phyloP scores from a whole-genome alignment of 2,329 filamentous ascomycete species.

The Talaromyces sp. region DNA sequence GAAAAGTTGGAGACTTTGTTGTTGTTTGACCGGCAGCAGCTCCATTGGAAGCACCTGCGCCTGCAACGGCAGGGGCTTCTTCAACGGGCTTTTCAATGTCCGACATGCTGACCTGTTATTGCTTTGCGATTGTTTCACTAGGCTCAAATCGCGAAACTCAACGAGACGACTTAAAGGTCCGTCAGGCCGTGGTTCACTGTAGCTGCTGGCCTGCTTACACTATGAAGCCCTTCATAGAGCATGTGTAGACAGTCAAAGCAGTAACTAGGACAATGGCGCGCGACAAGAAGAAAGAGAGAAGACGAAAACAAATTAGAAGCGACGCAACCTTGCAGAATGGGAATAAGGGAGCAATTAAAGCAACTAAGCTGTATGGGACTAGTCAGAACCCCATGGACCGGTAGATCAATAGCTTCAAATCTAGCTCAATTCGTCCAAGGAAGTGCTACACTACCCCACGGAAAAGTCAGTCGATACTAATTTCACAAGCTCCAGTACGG shows the following conservation, averaged over 20 bases:
- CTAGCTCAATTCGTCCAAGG: constrained; percentile 4
- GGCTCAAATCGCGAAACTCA: background rate
- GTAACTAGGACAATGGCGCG: background rate
- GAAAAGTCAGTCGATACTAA: constrained; percentile 4
- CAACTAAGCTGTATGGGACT: constrained; percentile 7
- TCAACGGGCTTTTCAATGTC: constrained; percentile 13
- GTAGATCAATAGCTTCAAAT: constrained; percentile 14
- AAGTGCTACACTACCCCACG: constrained; percentile 17
- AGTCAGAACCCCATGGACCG: constrained; percentile 5
- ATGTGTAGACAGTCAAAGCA: constrained; percentile 4
- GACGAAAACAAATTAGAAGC: background rate
- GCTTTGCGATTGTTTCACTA: background rate
- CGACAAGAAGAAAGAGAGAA: constrained; percentile 3
- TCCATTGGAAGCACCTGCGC: constrained; percentile 4
- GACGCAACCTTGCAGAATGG: constrained; percentile 13
- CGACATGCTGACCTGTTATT: constrained; percentile 9
- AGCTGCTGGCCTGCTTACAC: constrained; percentile 1
- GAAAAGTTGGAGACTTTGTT: constrained; percentile 8
- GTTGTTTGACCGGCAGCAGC: background rate
- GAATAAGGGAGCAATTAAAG: constrained; percentile 13
- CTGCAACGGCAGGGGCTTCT: background rate
- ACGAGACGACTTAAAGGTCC: constrained; percentile 5
- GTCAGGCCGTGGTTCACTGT: background rate
- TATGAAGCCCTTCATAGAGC: constrained; percentile 16
- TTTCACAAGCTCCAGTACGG: constrained; percentile 7